Conservation (phyloP, 805 yeast species). For the Naumovozyma castellii region DNA sequence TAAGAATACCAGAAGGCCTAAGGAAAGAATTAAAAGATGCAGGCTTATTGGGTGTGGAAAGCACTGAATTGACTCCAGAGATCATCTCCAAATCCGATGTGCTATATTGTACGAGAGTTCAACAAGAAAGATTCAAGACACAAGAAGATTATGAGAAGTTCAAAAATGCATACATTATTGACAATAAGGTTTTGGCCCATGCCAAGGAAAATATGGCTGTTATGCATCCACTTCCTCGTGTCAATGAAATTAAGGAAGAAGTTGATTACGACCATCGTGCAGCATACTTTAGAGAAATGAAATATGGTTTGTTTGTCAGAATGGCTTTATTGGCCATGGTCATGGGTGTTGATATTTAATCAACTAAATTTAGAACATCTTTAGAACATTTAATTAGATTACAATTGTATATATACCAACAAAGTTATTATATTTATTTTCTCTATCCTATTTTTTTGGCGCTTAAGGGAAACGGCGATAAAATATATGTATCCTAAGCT, state of each 20-base stretch:
- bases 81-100: slow-evolving; percentile 88
- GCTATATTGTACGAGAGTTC: slow-evolving; percentile 94
- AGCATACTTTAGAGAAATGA: slow-evolving; percentile 99
- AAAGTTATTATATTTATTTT: no score
- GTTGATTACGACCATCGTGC: slow-evolving; percentile 99
- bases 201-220: slow-evolving; percentile 98
- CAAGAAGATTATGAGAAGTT: slow-evolving; percentile 71
- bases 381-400: background rate
- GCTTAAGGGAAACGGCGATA: no score
- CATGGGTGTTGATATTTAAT: slow-evolving; percentile 68
- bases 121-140: slow-evolving; percentile 86
- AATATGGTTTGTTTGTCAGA: slow-evolving; percentile 94
- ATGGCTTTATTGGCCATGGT: slow-evolving; percentile 99
- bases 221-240: slow-evolving; percentile 98
- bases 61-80: slow-evolving; percentile 70
- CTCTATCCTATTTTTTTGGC: no score
- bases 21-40: slow-evolving; percentile 53
- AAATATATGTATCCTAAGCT: no score
- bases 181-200: slow-evolving; percentile 78
- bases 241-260: slow-evolving; percentile 91
- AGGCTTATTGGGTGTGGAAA: slow-evolving; percentile 66
- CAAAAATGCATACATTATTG: slow-evolving; percentile 86
- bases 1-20: slow-evolving; percentile 70
- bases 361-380: background rate
- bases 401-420: background rate